Conservation (phyloP, 2,329 filamentous ascomycete species). For the Diaporthe citri region DNA sequence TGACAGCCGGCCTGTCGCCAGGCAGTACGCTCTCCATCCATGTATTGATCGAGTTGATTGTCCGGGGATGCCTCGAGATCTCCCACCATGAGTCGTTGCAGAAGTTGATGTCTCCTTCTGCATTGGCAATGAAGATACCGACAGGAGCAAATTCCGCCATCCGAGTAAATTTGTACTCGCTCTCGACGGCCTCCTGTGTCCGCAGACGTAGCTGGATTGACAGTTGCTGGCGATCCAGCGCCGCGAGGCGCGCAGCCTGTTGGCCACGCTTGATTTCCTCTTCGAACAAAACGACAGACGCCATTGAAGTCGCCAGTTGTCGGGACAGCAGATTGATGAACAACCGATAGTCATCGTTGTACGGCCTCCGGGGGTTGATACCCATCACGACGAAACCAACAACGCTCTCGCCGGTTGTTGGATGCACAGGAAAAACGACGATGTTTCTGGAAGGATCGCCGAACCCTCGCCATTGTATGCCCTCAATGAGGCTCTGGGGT, state of each 20-base stretch:
- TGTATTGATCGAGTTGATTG: conserved; percentile 67
- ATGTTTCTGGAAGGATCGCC: conserved; percentile 77
- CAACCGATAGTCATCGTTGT: conserved; percentile 83
- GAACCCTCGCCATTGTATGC: conserved; percentile 78
- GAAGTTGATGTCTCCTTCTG: conserved; percentile 78
- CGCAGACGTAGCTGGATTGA: conserved; percentile 79
- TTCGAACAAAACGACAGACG: conserved; percentile 85
- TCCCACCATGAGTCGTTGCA: conserved; percentile 85
- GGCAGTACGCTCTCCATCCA: conserved; percentile 81
- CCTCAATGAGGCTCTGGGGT: conserved; percentile 73
- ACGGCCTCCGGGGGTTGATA: conserved; percentile 81
- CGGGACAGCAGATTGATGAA: conserved; percentile 82
- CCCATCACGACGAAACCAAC: conserved; percentile 85
- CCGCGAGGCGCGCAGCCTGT: conserved; percentile 79
- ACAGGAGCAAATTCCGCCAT: conserved; percentile 89
- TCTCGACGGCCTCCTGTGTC: conserved; percentile 72
- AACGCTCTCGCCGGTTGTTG: conserved; percentile 78
- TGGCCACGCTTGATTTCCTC: conserved; percentile 84
- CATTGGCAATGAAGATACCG: conserved; percentile 87
- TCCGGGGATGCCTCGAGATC: conserved; percentile 75
- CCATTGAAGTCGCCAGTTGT: conserved; percentile 83
- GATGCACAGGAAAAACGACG: conserved; percentile 83
- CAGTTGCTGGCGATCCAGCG: conserved; percentile 81
- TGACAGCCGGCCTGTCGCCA: conserved; percentile 72
- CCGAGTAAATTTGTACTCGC: conserved; percentile 83